These are phyloP conservation scores for Epichloe aotearoae DNA, from an alignment of 2,329 filamentous ascomycete genomes.

Conservation along the genomic window DNA sequence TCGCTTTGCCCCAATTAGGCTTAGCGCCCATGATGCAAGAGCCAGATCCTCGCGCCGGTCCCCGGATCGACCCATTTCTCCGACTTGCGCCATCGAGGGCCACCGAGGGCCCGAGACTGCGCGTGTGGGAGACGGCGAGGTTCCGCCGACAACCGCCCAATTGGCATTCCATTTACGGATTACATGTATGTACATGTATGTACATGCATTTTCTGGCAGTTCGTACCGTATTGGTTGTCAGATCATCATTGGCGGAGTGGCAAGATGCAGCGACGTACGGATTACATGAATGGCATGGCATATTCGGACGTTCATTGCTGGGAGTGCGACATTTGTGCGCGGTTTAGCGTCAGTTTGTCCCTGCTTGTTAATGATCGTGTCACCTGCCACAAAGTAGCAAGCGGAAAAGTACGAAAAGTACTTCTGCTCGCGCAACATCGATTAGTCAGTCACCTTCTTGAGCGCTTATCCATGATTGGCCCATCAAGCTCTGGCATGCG, in stretches of 20 bases:
- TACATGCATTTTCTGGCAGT: background rate
- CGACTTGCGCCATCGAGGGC: constrained; percentile 5
- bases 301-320: no score
- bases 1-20: constrained; percentile 17
- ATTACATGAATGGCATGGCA: no score
- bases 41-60: constrained; percentile 5
- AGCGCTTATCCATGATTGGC: no score
- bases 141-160: constrained; percentile 5
- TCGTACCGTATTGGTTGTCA: no score
- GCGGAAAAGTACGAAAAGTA: no score
- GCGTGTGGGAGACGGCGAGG: constrained; percentile 1
- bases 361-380: background rate
- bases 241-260: no score
- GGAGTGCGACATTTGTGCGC: constrained; percentile 21
- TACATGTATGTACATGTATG: no score
- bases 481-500: background rate
- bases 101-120: background rate
- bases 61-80: constrained; percentile 7
- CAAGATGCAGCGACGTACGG: no score
- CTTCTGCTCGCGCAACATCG: no score
- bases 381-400: background rate
- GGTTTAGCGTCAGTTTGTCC: constrained; percentile 10
- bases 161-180: background rate
- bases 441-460: no score
- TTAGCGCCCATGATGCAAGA: constrained; percentile 18